Base-by-base conservation (phyloP, 169 alveolate genomes). In the Eimeria praecox region DNA sequence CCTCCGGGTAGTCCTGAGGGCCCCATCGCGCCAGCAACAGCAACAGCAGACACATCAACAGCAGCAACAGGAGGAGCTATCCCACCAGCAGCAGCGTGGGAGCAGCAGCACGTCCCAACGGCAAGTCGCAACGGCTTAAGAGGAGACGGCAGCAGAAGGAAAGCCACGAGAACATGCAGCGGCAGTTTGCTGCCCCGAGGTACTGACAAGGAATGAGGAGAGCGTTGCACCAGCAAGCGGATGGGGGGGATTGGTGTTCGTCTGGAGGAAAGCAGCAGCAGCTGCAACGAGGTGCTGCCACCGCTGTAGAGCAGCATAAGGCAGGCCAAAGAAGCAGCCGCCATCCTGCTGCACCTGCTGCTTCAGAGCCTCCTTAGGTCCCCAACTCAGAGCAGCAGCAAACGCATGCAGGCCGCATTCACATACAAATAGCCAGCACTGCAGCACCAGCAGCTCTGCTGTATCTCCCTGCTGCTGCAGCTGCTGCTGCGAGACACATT, bases 1-100 rank as follows among this genome's bases (percentile, higher is more conserved):
- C 44, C n/a, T n/a, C 78, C 38, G 95, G 95, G 75, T 71, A 33
- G 78, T 90, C 95, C 95, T 90, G 89, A 18, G 14, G 35, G 40
- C 42, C 52, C 30, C 35, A 62, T 38, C 0, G 64, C 83, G 33
- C 3, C 10, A 54, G 30, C 18, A 87, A 35, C 42, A 78, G 33
- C 56, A 49, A 12, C 56, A 49, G 56, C 56, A 49, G 12, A 3
- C 52, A 20, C 52, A 35, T 9, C 40, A 30, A 16, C 40, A 30
- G 46, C 86, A 75, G 86, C 52, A 38, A 30, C 86, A 38, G 52
- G 52, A 38, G 46, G 14, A 30, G 42, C 86, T 6, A 9, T 22
- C 4, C 4, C 56, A 49, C 12, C 56, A 49, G 56, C 56, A 49
- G 56, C 56, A 49, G 56, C 56, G 12, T 49, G 56, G 12, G 56